Base-by-base conservation (phyloP, 495 filamentous ascomycete species). In the Hypoxylon fragiforme region DNA sequence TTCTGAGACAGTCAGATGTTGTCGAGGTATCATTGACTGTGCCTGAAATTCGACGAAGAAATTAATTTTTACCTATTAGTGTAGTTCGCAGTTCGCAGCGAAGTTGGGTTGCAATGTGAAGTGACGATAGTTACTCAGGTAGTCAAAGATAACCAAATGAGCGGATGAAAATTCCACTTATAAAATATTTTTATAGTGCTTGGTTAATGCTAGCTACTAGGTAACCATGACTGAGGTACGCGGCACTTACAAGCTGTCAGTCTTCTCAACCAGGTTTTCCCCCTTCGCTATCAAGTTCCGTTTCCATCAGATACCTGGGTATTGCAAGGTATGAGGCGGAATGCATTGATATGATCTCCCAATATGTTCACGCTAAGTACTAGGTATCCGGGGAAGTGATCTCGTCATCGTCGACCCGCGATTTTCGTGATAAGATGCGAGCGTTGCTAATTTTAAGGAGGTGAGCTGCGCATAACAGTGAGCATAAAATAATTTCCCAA, bases 401-500 rank as follows among this genome's bases (percentile, higher is more conserved):
- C 65, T 61, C 67, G 66, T 71, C 73, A 65, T 65, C 62, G 70
- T 70, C 71, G 63, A 68, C 42, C 60, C 58, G 62, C 51, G 73
- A 73, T 74, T 62, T 64, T 62, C 70, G 67, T 74, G 51, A 51
- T 34, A 67, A 70, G 63, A 69, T 63, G 61, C 65, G 66, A 68
- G 50, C 48, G 75, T 74, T 75, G 40, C 63, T 61, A 64, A 58
- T 60, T 60, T 51, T 63, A 55, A 57, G 54, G 64, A 53, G 53
- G 63, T 42, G 61, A 60, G 53, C 50, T 40, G 50, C 59, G 71
- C 70, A 44, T 72, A 73, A 72, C 67, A 68, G 48, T 52, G 50
- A 64, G 57, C 62, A 63, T 68, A 65, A 50, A 63, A 70, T 64
- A 73, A 75, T 73, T 76, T 75, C 73, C 73, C 73, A 73, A 73